Evolutionary conservation across 192 early-diverging fungal genomes (phyloP).

Genomic region (Gonapodya sp.): DNA sequence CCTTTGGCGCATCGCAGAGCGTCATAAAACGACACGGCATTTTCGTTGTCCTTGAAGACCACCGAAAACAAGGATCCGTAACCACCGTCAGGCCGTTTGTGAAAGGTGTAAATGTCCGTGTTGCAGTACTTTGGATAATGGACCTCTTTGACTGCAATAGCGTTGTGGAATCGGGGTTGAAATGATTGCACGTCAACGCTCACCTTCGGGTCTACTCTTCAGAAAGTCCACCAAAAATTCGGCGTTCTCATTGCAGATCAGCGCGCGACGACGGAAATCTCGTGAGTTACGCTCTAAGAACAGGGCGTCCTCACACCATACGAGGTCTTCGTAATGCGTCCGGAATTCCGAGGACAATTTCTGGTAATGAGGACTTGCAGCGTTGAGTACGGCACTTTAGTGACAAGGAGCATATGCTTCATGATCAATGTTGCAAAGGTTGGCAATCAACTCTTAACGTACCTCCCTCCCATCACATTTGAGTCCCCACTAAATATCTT

Average conservation of each 20-base stretch:
- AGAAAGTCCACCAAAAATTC: constrained; percentile 68
- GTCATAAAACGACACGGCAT: constrained; percentile 62
- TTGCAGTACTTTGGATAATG: constrained; percentile 80
- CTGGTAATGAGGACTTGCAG: constrained; percentile 43
- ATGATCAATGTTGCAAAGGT: constrained; percentile 11
- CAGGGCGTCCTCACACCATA: constrained; percentile 90
- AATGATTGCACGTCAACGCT: background rate
- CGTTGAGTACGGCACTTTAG: constrained; percentile 65
- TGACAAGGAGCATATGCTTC: background rate
- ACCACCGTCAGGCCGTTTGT: constrained; percentile 41
- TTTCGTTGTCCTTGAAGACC: constrained; percentile 36
- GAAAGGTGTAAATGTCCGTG: constrained; percentile 45
- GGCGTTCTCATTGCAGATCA: constrained; percentile 67
- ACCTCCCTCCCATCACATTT: constrained; percentile 97
- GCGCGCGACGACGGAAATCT: constrained; percentile 64
- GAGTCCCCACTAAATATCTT: constrained; percentile 94
- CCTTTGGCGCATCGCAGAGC: constrained; percentile 74
- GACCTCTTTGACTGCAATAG: constrained; percentile 49
- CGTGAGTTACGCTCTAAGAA: constrained; percentile 94
- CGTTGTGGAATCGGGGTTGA: background rate
- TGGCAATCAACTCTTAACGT: constrained; percentile 20
- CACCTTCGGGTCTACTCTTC: constrained; percentile 58
- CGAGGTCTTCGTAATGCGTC: constrained; percentile 62
- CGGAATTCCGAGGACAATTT: constrained; percentile 42
- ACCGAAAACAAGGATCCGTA: constrained; percentile 87